Percentiles rank a stretch among this genome's conserved stretches.
Evolutionary conservation across 108 stramenopile species (phyloP).

Genomic region (Stephanodiscus triporus): DNA sequence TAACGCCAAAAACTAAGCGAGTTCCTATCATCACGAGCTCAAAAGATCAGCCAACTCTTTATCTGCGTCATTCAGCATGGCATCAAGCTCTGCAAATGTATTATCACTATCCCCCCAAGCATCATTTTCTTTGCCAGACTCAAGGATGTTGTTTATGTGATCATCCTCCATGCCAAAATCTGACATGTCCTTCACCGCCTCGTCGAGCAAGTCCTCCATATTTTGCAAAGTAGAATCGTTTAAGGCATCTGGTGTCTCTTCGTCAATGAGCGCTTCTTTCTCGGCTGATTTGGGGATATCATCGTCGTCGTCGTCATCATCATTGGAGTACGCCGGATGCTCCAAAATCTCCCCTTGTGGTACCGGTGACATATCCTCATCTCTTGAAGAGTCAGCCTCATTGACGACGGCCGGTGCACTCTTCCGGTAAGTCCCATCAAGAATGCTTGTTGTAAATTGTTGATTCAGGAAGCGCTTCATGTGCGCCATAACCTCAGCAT

Average conservation of each 20-base stretch:
- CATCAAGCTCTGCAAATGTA: slow-evolving; percentile 80
- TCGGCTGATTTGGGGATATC: slow-evolving; percentile 3
- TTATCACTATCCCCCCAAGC: slow-evolving; percentile 51
- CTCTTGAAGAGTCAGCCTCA: slow-evolving; percentile 2
- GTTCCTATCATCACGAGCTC: slow-evolving; percentile 43
- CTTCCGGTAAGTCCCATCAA: slow-evolving; percentile 77
- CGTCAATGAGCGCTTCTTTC: slow-evolving; percentile 28
- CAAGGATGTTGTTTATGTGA: slow-evolving; percentile 41
- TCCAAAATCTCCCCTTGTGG: slow-evolving; percentile 77
- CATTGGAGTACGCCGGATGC: slow-evolving; percentile 43
- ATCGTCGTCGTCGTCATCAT: slow-evolving; percentile 53
- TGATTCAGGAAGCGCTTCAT: slow-evolving; percentile 87
- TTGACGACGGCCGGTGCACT: slow-evolving; percentile 24
- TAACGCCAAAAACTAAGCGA: not conserved
- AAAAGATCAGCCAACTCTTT: slow-evolving; percentile 82
- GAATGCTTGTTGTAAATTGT: slow-evolving; percentile 77
- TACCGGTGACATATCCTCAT: slow-evolving; percentile 36
- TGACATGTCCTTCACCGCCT: slow-evolving; percentile 72
- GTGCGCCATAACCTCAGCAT: slow-evolving; percentile 84
- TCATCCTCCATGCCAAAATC: slow-evolving; percentile 57
- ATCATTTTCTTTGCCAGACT: slow-evolving; percentile 34
- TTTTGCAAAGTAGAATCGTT: slow-evolving; percentile 41
- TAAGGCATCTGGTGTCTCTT: slow-evolving; percentile 46
- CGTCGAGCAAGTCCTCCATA: slow-evolving; percentile 72
- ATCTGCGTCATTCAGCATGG: slow-evolving; percentile 84